phyloP scores from a whole-genome alignment of 2,329 filamentous ascomycete species.

The Exophiala aquamarina region DNA sequence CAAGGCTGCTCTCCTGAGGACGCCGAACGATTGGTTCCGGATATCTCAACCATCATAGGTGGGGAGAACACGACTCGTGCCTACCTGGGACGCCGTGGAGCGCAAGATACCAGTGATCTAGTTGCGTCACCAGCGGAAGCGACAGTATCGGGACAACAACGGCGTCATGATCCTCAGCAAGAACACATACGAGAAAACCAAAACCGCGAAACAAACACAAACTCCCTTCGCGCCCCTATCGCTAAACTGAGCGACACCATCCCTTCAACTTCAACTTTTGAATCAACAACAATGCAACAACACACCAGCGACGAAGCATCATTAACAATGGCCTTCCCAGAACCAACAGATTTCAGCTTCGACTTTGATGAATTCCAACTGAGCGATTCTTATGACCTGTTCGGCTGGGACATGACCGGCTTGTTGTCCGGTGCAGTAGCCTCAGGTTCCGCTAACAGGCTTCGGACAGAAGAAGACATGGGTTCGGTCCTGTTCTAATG shows the following conservation, averaged over 20 bases:
- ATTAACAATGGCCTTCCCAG: not conserved
- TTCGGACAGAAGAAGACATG: too few species aligned
- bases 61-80: conserved; percentile 30
- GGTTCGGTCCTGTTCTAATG: too few species aligned
- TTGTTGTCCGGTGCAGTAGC: conserved; percentile 2
- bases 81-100: conserved; percentile 21
- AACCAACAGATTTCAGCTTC: not conserved
- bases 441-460: too few species aligned
- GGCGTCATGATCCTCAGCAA: too few species aligned
- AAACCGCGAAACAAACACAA: too few species aligned
- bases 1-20: conserved; percentile 25
- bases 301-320: not conserved
- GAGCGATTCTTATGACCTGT: conserved; percentile 4
- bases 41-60: conserved; percentile 30
- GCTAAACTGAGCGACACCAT: too few species aligned
- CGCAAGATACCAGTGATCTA: not conserved
- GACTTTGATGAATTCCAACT: conserved; percentile 5
- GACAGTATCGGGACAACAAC: not conserved
- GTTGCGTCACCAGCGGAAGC: too few species aligned
- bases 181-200: too few species aligned
- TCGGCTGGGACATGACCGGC: conserved; percentile 12
- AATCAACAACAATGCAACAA: not conserved
- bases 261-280: too few species aligned
- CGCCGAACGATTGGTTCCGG: conserved; percentile 25
- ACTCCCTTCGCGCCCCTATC: too few species aligned